Percentiles rank a stretch among this genome's conserved stretches.
Conservation (phyloP, 805 yeast species). For the Cyberlindnera petersonii region DNA sequence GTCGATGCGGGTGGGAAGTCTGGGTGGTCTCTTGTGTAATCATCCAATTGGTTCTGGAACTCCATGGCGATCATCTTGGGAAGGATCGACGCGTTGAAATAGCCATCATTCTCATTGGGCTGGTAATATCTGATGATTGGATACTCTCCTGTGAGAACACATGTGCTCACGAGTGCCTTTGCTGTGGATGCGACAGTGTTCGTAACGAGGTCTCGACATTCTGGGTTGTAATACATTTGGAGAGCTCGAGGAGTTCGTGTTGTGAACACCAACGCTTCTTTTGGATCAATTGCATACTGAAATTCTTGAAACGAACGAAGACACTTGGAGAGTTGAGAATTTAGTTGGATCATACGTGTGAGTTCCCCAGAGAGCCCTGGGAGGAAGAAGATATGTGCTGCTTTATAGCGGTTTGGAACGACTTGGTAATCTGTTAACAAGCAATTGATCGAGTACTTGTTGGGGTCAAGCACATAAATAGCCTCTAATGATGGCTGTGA, state of each 20-base stretch:
- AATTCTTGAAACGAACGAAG: conserved; percentile 36
- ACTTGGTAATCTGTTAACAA: conserved; percentile 68
- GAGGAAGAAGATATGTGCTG: conserved; percentile 67
- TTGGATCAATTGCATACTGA: conserved; percentile 53
- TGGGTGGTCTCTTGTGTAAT: conserved; percentile 64
- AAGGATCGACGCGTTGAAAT: conserved; percentile 52
- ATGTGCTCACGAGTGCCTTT: conserved; percentile 60
- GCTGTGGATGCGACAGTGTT: conserved; percentile 58
- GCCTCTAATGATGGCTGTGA: conserved; percentile 69
- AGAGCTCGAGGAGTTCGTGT: conserved; percentile 59
- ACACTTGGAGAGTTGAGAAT: conserved; percentile 28
- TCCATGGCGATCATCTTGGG: conserved; percentile 68
- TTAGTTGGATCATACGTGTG: conserved; percentile 28
- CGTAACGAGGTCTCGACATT: conserved; percentile 58
- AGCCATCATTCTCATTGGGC: conserved; percentile 43
- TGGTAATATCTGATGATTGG: conserved; percentile 78
- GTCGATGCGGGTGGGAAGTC: conserved; percentile 57
- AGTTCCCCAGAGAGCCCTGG: conserved; percentile 47
- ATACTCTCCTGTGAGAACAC: conserved; percentile 80
- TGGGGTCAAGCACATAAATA: conserved; percentile 72
- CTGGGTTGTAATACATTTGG: conserved; percentile 66
- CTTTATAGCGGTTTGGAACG: conserved; percentile 66
- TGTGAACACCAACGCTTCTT: conserved; percentile 70
- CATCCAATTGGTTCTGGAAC: conserved; percentile 69
- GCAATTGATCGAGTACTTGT: conserved; percentile 66